A percentile compares a stretch with the other conserved stretches of the same genome.
These are phyloP conservation scores for Prinsepia uniflora DNA, from an alignment of 306 rosid genomes.

Conservation along the genomic window DNA sequence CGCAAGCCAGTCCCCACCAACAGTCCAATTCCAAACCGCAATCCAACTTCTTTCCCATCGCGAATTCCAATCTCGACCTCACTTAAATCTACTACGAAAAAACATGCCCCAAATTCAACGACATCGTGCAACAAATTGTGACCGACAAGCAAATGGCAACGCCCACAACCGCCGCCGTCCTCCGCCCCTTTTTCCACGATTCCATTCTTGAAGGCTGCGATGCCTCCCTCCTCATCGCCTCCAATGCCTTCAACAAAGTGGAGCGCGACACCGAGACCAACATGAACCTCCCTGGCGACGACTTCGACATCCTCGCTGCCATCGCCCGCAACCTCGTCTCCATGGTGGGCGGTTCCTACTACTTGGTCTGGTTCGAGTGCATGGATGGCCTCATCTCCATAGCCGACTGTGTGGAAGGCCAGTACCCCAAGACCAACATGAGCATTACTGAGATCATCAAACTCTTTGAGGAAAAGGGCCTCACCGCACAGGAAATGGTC, in stretches of 20 bases:
- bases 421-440: constrained; percentile 35
- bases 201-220: constrained; percentile 48
- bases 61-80: constrained; percentile 23
- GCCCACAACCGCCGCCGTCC: constrained; percentile 39
- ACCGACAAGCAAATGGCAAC: constrained; percentile 32
- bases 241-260: constrained; percentile 44
- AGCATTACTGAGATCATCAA: constrained; percentile 26
- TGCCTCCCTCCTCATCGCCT: constrained; percentile 45
- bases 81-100: constrained; percentile 37
- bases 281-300: constrained; percentile 54
- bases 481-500: constrained; percentile 41
- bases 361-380: constrained; percentile 27
- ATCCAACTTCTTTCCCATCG: too few species aligned
- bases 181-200: constrained; percentile 57
- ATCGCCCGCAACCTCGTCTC: constrained; percentile 31
- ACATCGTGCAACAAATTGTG: constrained; percentile 21
- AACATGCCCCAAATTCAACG: constrained; percentile 41
- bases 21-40: too few species aligned
- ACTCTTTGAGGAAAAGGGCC: constrained; percentile 22
- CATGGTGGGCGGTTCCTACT: constrained; percentile 37
- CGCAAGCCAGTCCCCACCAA: too few species aligned
- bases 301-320: constrained; percentile 41
- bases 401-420: not conserved
- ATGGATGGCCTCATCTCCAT: constrained; percentile 36
- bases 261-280: constrained; percentile 61